Base-by-base conservation (phyloP, 805 yeast genomes). In the Wickerhamomyces tratensis region DNA sequence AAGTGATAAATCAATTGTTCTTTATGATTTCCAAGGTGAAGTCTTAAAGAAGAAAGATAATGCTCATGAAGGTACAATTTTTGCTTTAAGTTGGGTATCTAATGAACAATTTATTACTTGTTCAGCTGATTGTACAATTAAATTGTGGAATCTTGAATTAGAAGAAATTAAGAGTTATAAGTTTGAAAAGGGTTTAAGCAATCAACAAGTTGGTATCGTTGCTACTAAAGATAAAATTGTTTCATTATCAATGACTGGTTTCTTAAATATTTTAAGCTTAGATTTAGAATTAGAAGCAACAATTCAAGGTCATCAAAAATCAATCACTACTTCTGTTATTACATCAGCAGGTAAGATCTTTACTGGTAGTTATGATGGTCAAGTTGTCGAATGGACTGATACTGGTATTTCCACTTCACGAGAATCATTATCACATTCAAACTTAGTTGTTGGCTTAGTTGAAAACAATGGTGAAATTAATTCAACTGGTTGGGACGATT, bases 1-100 rank as follows among this genome's bases (percentile, higher is more conserved):
- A 25, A 76, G 91, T 30, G 98, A 93, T 62, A 76, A 94, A 49
- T 64, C 69, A 39, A 76, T 86, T 43, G 83, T 74, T 33, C 59
- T 89, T 8, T 93, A 86, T 60, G 95, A 91, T 48, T 97, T 97
- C 25, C 79, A 81, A 50, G 97, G 97, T 35, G 96, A 85, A 41
- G 76, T 72, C 49, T 42, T 80, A 14, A 69, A 71, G 42, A 74
- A 71, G 51, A 57, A 79, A 27, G 66, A 59, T 35, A 62, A 62
- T 39, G 62, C 59, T 38, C 91, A 91, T 52, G 71, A 74, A 7
- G 95, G 94, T 39, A 89, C 96, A 39, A 74, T 89, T n/a, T 84
- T 80, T 53, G 80, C 83, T 1, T 64, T 89, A 4, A 71, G 82
- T 25, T 88, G 95, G 91, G 63, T 70, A 33, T 66, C 67, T 27